Conservation (phyloP, 768 basidiomycete genomes). For the Amanita fuliginea region DNA sequence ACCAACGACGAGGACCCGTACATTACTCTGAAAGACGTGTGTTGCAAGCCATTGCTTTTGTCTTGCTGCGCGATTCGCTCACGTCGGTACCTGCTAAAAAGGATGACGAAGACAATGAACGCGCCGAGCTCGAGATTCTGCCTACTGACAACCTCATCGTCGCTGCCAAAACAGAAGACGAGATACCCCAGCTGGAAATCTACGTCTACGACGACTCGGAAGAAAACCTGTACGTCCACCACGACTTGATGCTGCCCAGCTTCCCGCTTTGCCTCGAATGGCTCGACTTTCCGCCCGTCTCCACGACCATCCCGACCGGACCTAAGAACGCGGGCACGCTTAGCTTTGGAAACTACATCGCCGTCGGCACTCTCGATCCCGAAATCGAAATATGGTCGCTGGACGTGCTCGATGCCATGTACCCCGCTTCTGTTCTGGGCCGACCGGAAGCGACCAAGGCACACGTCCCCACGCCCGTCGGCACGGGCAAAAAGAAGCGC, state of each 20-base stretch:
- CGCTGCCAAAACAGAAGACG: conserved; percentile 91
- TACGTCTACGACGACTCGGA: conserved; percentile 91
- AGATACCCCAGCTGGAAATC: conserved; percentile 90
- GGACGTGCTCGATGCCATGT: conserved; percentile 88
- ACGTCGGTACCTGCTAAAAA: conserved; percentile 14
- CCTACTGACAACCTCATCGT: conserved; percentile 91
- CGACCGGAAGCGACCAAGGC: conserved; percentile 76
- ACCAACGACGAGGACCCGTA: conserved; percentile 94
- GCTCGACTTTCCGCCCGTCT: conserved; percentile 86
- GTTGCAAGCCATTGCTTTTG: conserved; percentile 12
- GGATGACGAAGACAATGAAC: conserved; percentile 74
- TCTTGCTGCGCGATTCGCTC: conserved; percentile 2
- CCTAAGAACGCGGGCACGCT: conserved; percentile 3
- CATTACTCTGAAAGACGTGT: conserved; percentile 88
- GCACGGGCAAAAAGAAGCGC: conserved; percentile 95
- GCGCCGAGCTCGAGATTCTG: conserved; percentile 79
- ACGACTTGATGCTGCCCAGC: conserved; percentile 95
- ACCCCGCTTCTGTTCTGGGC: conserved; percentile 86
- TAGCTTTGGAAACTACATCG: conserved; percentile 81
- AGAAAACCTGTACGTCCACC: conserved; percentile 92
- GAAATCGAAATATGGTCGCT: conserved; percentile 99
- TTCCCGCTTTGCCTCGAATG: conserved; percentile 99
- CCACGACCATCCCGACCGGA: conserved; percentile 17
- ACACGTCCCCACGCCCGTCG: conserved; percentile 66
- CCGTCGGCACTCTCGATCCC: conserved; percentile 94